phyloP scores from a whole-genome alignment of 1,139 yeast species.

The Geotrichum phurueaensis region DNA sequence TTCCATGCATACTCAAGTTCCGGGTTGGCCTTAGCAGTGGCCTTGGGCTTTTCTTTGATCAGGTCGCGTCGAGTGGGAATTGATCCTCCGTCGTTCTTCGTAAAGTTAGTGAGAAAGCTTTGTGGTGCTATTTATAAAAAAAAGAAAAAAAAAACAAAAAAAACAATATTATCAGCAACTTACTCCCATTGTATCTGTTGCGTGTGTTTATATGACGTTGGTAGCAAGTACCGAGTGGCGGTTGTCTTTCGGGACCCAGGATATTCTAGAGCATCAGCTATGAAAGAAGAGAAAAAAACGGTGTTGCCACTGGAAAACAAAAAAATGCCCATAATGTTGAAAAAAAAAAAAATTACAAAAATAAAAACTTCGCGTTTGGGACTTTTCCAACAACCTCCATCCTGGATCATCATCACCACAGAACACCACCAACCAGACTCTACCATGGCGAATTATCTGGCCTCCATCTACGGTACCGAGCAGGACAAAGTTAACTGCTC shows the following conservation, averaged over 20 bases:
- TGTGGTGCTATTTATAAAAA: not conserved
- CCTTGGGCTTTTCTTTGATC: constrained; percentile 28
- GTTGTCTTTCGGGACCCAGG: not conserved
- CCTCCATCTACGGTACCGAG: constrained; percentile 40
- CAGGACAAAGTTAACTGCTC: constrained; percentile 43
- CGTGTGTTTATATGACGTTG: not conserved
- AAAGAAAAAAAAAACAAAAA: too few relatives aligned
- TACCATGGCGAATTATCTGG: constrained; percentile 35
- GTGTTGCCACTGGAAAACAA: constrained; percentile 9
- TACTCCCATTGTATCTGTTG: constrained; percentile 11
- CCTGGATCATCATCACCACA: not conserved
- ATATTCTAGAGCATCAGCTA: not conserved
- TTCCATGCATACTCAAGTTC: constrained; percentile 37
- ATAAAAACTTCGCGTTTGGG: not conserved
- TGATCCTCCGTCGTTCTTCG: constrained; percentile 48
- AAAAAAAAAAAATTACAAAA: too few relatives aligned
- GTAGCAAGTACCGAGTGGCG: not conserved
- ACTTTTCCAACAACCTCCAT: not conserved
- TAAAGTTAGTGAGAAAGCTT: not conserved
- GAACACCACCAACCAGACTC: not conserved
- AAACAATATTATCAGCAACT: not conserved
- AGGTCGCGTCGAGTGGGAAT: constrained; percentile 45
- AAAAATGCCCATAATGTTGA: not conserved
- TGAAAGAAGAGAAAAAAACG: not conserved
- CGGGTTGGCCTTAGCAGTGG: constrained; percentile 28